Evolutionary conservation across 345 rosid genomes (phyloP), one percentile per base, ranked within the genome.

Genomic region (Gynandropsis gynandra): DNA sequence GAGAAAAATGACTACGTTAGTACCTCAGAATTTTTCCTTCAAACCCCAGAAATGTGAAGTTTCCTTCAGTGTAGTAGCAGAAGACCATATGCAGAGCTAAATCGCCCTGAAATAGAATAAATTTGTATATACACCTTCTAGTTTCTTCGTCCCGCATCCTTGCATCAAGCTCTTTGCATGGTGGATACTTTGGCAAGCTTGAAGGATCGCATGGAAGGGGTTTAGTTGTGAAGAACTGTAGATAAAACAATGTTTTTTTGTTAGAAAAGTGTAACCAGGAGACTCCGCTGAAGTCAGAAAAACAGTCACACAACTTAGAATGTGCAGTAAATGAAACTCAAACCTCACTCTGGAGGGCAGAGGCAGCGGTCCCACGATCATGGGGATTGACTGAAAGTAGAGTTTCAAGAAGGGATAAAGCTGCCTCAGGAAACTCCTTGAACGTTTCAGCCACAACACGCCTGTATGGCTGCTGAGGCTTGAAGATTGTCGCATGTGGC

Each of bases 401-500:
- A 21, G 70, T 74, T 68, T 81, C 95, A 74, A 79, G 74, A 49
- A 85, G 95, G n/a, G 69, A 74, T 45, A 85, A 70, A 52, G 87
- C 82, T 32, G 84, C 78, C 7, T 52, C 60, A 47, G 95, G 89
- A 50, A 81, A 85, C 52, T 81, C 95, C 73, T 81, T 85, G 37
- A 81, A 85, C 58, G 89, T 79, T 58, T 85, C 89, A 43, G 76
- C 82, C 49, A 85, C 89, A 74, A 81, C 72, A 18, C 87, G 87
- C 58, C 75, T 72, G 50, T 85, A 85, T 61, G 94, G 94, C 58
- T 77, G 89, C 51, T 81, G 89, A 24, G 89, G 89, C 69, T 85
- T 85, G 67, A 81, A 85, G 43, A 81, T 81, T 41, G 95, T 81
- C 21, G 86, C 95, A 68, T 85, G 95, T 52, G 95, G 95, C 80